These are phyloP conservation scores for Obelidium mucronatum DNA, from an alignment of 192 early-diverging fungal species.

Conservation along the genomic window DNA sequence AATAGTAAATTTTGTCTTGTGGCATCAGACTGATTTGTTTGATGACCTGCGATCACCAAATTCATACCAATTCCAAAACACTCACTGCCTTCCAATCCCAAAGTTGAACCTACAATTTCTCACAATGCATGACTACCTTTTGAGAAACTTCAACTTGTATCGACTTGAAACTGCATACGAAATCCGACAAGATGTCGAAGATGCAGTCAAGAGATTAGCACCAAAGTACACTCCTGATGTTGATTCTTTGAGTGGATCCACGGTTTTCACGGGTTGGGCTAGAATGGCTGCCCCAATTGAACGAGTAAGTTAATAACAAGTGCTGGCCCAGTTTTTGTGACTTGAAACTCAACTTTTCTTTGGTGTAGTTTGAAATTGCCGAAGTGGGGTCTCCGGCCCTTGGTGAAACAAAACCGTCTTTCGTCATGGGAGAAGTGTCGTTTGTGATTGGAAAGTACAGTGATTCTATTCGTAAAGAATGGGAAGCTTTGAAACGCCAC, in stretches of 20 bases:
- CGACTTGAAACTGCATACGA: slow-evolving; percentile 83
- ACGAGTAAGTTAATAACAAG: slow-evolving; percentile 44
- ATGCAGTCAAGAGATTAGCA: slow-evolving; percentile 81
- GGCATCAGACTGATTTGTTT: slow-evolving; percentile 68
- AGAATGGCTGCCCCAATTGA: slow-evolving; percentile 85
- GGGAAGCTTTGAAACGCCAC: slow-evolving; percentile 84
- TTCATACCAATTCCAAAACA: slow-evolving; percentile 57
- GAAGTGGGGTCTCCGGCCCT: slow-evolving; percentile 78
- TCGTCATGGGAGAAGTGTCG: slow-evolving; percentile 82
- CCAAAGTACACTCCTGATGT: slow-evolving; percentile 64
- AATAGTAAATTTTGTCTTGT: slow-evolving; percentile 28
- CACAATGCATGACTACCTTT: slow-evolving; percentile 89
- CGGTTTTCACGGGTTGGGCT: slow-evolving; percentile 92
- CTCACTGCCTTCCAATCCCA: slow-evolving; percentile 78
- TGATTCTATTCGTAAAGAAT: slow-evolving; percentile 80
- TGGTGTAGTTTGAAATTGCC: slow-evolving; percentile 67
- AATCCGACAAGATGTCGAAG: slow-evolving; percentile 89
- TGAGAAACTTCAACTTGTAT: slow-evolving; percentile 84
- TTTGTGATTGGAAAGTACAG: slow-evolving; percentile 73
- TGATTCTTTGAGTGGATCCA: slow-evolving; percentile 56
- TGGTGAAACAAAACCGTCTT: slow-evolving; percentile 71
- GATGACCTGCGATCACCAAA: slow-evolving; percentile 64
- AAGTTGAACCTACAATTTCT: slow-evolving; percentile 95
- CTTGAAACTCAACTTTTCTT: not conserved
- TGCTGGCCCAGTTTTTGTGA: too few species aligned